Percentiles rank a stretch among this genome's conserved stretches.
Conservation (phyloP, 2,329 filamentous ascomycete species). For the Claviceps spartinae region DNA sequence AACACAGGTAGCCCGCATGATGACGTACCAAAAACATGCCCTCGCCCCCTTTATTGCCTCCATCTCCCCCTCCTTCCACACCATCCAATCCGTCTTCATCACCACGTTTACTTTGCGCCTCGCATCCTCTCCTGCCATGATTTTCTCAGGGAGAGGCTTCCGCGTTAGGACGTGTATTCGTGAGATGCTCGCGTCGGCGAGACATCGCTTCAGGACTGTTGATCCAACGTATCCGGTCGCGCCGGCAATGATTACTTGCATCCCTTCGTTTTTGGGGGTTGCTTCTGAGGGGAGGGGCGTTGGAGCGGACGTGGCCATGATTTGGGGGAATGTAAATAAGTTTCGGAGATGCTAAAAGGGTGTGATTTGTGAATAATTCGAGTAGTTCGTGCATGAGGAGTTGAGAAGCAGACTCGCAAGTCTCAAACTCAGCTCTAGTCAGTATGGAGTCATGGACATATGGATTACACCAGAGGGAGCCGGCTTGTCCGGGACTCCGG, state of each 20-base stretch:
- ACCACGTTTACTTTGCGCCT: background rate
- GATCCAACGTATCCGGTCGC: conserved; percentile 4
- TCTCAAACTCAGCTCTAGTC: no score
- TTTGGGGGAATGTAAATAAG: no score
- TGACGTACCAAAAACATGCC: conserved; percentile 1
- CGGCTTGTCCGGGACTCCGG: no score
- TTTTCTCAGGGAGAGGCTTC: background rate
- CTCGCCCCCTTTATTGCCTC: background rate
- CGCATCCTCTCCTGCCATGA: background rate
- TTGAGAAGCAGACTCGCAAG: no score
- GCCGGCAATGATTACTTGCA: conserved; percentile 1
- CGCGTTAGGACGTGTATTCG: background rate
- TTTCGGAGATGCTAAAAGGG: no score
- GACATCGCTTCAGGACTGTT: background rate
- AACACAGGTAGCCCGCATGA: background rate
- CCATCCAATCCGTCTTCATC: background rate
- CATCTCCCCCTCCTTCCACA: background rate
- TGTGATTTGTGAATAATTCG: no score
- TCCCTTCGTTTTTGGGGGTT: background rate
- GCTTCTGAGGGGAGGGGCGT: background rate
- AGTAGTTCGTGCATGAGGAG: no score
- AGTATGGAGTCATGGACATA: no score
- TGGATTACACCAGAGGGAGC: no score
- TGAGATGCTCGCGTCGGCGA: background rate
- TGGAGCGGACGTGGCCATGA: no score